Conservation (phyloP, 495 filamentous ascomycete genomes). For the Podospora anserina region DNA sequence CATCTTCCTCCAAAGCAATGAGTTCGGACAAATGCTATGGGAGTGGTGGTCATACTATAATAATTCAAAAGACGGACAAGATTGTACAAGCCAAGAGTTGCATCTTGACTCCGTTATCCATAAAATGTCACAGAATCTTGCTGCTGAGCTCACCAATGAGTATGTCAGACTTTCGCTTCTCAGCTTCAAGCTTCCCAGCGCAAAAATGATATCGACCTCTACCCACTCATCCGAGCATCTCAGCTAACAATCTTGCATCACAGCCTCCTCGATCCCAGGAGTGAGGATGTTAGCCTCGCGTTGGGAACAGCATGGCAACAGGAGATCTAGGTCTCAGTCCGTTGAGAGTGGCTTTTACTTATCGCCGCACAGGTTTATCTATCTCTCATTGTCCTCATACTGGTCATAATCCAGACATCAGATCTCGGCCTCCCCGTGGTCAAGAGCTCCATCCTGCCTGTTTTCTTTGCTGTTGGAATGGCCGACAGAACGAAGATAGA, state of each 20-base stretch:
- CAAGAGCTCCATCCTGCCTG: neutral
- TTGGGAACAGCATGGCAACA: neutral
- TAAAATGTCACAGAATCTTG: neutral
- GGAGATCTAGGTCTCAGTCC: neutral
- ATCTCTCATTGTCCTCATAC: neutral
- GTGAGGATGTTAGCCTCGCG: neutral
- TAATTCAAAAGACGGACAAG: no score
- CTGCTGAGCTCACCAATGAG: neutral
- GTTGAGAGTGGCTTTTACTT: neutral
- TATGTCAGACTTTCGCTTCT: neutral
- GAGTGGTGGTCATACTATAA: no score
- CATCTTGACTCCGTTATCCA: neutral
- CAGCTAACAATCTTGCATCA: no score
- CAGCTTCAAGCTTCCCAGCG: no score
- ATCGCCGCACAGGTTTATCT: neutral
- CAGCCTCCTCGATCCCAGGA: neutral
- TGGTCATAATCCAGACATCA: neutral
- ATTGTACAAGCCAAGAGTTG: no score
- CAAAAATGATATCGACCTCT: no score
- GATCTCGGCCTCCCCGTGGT: neutral
- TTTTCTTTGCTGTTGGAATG: neutral
- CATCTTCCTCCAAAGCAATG: no score
- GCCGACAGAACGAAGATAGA: neutral
- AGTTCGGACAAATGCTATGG: no score
- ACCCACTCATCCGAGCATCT: no score